Conservation (phyloP, 2,329 filamentous ascomycete genomes). For the Madurella mycetomatis region DNA sequence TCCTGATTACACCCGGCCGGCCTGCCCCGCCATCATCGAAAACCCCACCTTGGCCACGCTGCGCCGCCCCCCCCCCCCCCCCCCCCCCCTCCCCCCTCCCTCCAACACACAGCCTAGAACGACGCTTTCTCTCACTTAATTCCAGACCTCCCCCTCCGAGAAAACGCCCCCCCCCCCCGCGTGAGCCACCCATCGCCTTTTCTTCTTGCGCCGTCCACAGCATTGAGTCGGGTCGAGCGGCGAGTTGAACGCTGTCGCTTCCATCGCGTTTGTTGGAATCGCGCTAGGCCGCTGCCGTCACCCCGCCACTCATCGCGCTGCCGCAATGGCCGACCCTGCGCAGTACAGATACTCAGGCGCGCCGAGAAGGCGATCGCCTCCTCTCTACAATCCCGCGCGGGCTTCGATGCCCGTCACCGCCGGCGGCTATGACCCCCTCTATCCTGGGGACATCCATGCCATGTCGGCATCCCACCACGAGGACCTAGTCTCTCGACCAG, state of each 20-base stretch:
- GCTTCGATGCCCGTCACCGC: conserved; percentile 48
- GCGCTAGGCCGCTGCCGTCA: not conserved
- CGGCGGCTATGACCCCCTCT: conserved; percentile 46
- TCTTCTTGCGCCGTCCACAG: not conserved
- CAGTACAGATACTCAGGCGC: conserved; percentile 21
- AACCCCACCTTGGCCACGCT: conserved; percentile 13
- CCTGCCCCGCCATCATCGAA: conserved; percentile 13
- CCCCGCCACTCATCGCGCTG: not conserved
- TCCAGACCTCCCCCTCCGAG: conserved; percentile 9
- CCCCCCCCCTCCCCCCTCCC: conserved; percentile 16
- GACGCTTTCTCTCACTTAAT: conserved; percentile 9
- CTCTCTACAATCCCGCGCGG: conserved; percentile 46
- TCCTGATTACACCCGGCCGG: not conserved
- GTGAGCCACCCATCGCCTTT: conserved; percentile 15
- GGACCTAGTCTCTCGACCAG: conserved; percentile 24
- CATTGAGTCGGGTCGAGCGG: not conserved
- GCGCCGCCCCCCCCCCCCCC: conserved; percentile 17
- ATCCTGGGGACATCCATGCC: conserved; percentile 51
- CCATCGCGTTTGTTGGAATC: not conserved
- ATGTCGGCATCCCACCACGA: conserved; percentile 41
- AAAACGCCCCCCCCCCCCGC: conserved; percentile 5
- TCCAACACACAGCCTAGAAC: conserved; percentile 1
- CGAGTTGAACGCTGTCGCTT: not conserved
- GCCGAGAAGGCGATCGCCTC: conserved; percentile 23
- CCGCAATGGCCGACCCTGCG: conserved; percentile 24